A percentile compares a stretch with the other conserved stretches of the same genome.
These are phyloP conservation scores for Gracilaria gracilis DNA, from an alignment of 23 red algal species.

Conservation along the genomic window DNA sequence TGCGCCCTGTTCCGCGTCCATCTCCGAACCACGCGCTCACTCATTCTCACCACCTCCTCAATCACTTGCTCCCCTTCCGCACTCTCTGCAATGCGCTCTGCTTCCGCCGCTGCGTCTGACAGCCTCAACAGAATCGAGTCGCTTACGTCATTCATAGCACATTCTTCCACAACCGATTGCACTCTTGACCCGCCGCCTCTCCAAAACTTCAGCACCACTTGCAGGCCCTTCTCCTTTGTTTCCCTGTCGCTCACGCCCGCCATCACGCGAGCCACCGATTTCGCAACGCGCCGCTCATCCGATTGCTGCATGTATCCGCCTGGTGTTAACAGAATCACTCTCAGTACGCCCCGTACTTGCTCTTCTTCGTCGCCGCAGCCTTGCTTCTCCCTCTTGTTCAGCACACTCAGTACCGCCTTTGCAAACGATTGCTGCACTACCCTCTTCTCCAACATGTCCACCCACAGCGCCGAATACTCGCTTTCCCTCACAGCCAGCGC, in stretches of 20 bases:
- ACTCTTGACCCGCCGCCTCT: neutral
- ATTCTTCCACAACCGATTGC: neutral
- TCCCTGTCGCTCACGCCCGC: neutral
- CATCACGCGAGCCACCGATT: neutral
- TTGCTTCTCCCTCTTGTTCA: neutral
- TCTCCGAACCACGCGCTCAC: neutral
- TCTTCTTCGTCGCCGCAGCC: too few species aligned
- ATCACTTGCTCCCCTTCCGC: neutral
- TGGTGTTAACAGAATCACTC: neutral
- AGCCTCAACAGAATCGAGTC: neutral
- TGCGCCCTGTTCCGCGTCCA: neutral
- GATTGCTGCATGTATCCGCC: neutral
- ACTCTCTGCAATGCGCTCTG: neutral
- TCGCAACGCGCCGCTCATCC: neutral
- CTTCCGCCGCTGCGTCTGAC: neutral
- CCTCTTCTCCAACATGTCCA: conserved; percentile 12
- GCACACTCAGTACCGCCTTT: neutral
- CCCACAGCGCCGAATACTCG: neutral
- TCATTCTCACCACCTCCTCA: neutral
- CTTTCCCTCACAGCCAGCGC: neutral
- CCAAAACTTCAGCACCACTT: conserved; percentile 5
- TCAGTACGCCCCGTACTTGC: neutral
- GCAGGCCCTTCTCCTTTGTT: neutral
- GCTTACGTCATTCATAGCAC: neutral
- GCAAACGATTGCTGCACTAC: neutral